phyloP scores from a whole-genome alignment of 2,329 filamentous ascomycete genomes.

The Didymosphaeria variabile region DNA sequence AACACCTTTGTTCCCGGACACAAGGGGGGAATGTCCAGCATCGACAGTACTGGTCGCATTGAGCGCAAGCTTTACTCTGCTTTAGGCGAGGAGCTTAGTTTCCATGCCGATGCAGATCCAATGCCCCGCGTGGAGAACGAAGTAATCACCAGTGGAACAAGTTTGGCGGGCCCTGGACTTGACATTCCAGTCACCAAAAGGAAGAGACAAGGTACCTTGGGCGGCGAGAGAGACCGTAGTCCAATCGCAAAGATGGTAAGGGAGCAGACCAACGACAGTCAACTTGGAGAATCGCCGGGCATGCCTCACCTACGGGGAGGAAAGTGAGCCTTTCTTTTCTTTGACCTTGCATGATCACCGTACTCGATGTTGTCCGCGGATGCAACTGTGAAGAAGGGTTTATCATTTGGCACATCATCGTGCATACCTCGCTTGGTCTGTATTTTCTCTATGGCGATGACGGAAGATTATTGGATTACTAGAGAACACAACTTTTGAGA shows the following conservation, averaged over 20 bases:
- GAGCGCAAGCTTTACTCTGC: slow-evolving; percentile 43
- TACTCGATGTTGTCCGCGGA: background rate
- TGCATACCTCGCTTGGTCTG: background rate
- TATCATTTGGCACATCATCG: background rate
- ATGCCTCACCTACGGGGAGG: slow-evolving; percentile 23
- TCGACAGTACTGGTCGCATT: slow-evolving; percentile 39
- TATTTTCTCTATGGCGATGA: slow-evolving; percentile 1
- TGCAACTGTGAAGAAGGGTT: background rate
- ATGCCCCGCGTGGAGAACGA: slow-evolving; percentile 26
- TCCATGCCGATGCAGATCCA: slow-evolving; percentile 27
- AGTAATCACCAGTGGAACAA: slow-evolving; percentile 12
- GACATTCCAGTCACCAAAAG: slow-evolving; percentile 34
- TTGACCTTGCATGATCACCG: background rate
- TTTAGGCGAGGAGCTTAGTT: slow-evolving; percentile 41
- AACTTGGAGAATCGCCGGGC: background rate
- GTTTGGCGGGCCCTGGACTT: slow-evolving; percentile 27
- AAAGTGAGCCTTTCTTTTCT: slow-evolving; percentile 7
- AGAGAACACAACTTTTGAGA: slow-evolving; percentile 7
- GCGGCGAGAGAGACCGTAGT: slow-evolving; percentile 28
- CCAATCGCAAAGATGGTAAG: slow-evolving; percentile 34
- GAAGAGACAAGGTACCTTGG: slow-evolving; percentile 38
- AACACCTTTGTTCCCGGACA: slow-evolving; percentile 31
- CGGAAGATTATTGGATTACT: slow-evolving; percentile 5
- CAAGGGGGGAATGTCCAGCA: slow-evolving; percentile 36
- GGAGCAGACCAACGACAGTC: slow-evolving; percentile 26